Conservation (phyloP, 192 early-diverging fungal genomes). For the Coemansia sp. region DNA sequence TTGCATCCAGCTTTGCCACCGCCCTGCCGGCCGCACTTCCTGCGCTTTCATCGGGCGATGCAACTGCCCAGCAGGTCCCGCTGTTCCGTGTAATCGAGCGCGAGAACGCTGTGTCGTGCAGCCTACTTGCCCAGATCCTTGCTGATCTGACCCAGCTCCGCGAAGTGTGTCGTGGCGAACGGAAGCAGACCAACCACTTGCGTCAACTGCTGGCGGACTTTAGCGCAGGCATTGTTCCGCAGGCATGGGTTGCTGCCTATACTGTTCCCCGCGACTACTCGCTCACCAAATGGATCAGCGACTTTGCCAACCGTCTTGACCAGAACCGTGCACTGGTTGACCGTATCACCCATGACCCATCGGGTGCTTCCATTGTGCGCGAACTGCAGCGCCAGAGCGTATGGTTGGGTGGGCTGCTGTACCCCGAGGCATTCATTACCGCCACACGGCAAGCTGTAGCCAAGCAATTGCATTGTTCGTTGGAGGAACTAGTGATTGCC, state of each 20-base stretch:
- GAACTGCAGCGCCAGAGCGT: conserved; percentile 49
- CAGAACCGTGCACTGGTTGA: conserved; percentile 61
- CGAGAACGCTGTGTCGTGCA: conserved; percentile 65
- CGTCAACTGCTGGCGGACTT: conserved; percentile 70
- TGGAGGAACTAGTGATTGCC: conserved; percentile 75
- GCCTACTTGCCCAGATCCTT: conserved; percentile 62
- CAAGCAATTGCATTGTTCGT: conserved; percentile 68
- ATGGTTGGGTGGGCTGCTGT: conserved; percentile 87
- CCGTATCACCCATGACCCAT: conserved; percentile 9
- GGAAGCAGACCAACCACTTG: conserved; percentile 86
- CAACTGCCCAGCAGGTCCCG: conserved; percentile 52
- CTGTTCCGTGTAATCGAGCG: conserved; percentile 83
- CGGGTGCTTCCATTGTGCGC: conserved; percentile 6
- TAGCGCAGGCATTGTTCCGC: conserved; percentile 69
- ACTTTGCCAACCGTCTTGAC: conserved; percentile 68
- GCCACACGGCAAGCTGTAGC: conserved; percentile 86
- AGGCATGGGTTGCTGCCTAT: conserved; percentile 56
- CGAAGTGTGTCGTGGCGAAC: conserved; percentile 70
- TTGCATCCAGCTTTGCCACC: conserved; percentile 60
- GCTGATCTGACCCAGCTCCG: conserved; percentile 66
- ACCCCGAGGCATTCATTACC: conserved; percentile 88
- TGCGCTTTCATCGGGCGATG: conserved; percentile 4
- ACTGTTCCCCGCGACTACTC: conserved; percentile 56
- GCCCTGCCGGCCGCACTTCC: conserved; percentile 54
- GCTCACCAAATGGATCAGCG: conserved; percentile 69